These are phyloP conservation scores for Alternaria ventricosa DNA, from an alignment of 2,329 filamentous ascomycete genomes.

Conservation along the genomic window DNA sequence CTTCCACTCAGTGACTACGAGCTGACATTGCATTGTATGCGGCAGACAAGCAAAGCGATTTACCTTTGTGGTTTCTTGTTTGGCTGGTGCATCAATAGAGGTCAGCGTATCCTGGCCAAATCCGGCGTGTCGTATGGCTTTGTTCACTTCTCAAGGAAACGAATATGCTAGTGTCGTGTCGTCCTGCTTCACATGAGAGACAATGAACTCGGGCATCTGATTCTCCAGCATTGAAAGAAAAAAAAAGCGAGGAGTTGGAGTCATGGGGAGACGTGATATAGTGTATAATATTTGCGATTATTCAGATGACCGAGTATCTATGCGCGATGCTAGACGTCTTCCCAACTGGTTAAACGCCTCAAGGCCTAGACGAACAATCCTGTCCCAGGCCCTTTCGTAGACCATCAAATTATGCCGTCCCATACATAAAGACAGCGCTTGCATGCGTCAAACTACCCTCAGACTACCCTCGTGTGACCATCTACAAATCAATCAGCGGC, in stretches of 20 bases:
- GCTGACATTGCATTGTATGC: neutral
- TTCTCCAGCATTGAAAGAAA: no score
- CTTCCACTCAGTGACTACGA: neutral
- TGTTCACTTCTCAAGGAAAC: neutral
- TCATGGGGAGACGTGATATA: neutral
- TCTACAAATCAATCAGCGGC: conserved; percentile 77
- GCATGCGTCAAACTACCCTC: neutral
- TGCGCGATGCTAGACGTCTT: neutral
- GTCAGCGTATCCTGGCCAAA: rapidly evolving
- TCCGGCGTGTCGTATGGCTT: neutral
- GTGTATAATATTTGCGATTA: neutral
- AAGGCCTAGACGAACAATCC: neutral
- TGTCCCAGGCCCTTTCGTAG: neutral
- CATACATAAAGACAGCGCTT: neutral
- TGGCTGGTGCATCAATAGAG: neutral
- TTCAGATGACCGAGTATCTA: no score
- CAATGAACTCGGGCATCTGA: neutral
- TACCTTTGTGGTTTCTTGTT: neutral
- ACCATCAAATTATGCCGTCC: neutral
- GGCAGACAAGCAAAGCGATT: neutral
- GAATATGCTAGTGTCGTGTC: neutral
- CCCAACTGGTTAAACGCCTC: neutral
- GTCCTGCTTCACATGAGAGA: no score
- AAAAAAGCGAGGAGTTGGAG: neutral
- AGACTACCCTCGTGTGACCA: no score